phyloP scores from a whole-genome alignment of 164 flowering plant species.

The Malania oleifera region DNA sequence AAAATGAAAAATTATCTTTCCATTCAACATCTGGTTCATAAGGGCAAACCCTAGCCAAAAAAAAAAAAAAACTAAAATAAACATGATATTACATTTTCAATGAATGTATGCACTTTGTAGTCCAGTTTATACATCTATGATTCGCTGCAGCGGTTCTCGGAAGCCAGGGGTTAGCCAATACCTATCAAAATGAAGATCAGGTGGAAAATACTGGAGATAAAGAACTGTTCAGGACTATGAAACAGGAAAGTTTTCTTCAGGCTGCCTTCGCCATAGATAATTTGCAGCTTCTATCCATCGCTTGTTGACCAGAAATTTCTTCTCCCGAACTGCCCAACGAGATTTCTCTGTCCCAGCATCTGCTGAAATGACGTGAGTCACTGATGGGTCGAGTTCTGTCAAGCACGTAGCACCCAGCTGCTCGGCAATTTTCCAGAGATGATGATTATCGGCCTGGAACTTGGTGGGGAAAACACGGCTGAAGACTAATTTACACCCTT shows the following conservation, averaged over 20 bases:
- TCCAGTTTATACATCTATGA: no score
- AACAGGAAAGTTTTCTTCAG: slow-evolving; percentile 41
- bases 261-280: slow-evolving; percentile 57
- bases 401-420: slow-evolving; percentile 69
- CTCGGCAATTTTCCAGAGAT: slow-evolving; percentile 71
- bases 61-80: no score
- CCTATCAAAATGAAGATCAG: no score
- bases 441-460: slow-evolving; percentile 40
- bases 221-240: no score
- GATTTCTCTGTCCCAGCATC: slow-evolving; percentile 68
- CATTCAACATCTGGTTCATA: no score
- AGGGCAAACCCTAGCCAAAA: no score
- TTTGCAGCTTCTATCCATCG: slow-evolving; percentile 75
- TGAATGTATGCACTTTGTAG: no score
- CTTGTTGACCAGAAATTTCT: slow-evolving; percentile 59
- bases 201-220: no score
- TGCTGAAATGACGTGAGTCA: slow-evolving; percentile 66
- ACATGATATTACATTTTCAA: no score
- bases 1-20: no score
- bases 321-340: slow-evolving; percentile 59
- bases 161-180: no score
- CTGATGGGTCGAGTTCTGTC: slow-evolving; percentile 49
- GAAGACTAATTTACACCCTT: slow-evolving; percentile 68
- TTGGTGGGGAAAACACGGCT: slow-evolving; percentile 52
- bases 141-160: no score